Percentiles rank a stretch among this genome's conserved stretches.
Evolutionary conservation across 2,329 filamentous ascomycete species (phyloP).

Genomic region (Neonectria magnoliae): DNA sequence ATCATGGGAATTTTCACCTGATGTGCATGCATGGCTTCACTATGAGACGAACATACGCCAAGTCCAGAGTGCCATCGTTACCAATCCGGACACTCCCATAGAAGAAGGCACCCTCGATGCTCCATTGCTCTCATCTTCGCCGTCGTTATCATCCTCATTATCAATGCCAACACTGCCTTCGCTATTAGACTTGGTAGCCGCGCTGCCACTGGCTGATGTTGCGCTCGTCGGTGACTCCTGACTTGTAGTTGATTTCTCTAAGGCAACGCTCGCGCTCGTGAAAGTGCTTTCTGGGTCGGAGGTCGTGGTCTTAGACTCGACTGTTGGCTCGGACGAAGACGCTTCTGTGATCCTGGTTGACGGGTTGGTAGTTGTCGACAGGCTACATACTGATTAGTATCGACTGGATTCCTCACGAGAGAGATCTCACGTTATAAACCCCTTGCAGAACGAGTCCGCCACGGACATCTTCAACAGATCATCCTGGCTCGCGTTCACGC

Average conservation of each 20-base stretch:
- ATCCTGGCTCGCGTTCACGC: conserved; percentile 10
- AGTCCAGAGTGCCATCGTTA: not conserved
- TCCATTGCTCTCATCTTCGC: not conserved
- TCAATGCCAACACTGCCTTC: not conserved
- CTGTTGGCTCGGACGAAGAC: not conserved
- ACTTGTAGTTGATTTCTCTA: not conserved
- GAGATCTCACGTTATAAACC: conserved; percentile 16
- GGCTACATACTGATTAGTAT: not conserved
- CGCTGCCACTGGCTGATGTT: not conserved
- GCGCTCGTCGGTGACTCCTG: not conserved
- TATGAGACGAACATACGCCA: not conserved
- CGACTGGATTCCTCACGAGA: not conserved
- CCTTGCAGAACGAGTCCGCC: conserved; percentile 13
- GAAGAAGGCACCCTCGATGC: not conserved
- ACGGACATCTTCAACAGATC: conserved; percentile 11
- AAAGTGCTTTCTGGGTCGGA: not conserved
- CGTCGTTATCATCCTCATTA: not conserved
- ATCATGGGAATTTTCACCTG: too few species aligned
- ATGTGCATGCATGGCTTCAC: too few species aligned
- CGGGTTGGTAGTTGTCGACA: not conserved
- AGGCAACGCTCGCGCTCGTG: not conserved
- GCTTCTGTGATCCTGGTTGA: not conserved
- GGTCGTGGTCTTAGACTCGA: not conserved
- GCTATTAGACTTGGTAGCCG: not conserved
- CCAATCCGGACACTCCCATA: not conserved